A percentile compares a stretch with the other conserved stretches of the same genome.
Conservation (phyloP, 768 basidiomycete genomes). For the Cystofilobasidium bisporidii region DNA sequence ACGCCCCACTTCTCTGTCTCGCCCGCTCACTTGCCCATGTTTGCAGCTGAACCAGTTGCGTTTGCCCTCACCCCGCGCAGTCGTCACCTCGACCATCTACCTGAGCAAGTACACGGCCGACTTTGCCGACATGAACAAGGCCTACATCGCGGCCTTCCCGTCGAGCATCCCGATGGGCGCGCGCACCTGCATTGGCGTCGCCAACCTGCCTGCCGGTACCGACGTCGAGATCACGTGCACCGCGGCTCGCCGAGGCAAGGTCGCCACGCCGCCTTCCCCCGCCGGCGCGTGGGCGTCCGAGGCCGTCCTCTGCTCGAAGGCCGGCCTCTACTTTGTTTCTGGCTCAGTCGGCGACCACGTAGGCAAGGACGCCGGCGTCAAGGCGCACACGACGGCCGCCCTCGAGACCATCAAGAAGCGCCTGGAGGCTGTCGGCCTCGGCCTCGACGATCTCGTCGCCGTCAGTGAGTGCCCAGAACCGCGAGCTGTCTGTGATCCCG, state of each 20-base stretch:
- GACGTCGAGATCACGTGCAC: constrained; percentile 26
- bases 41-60: not conserved
- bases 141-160: constrained; percentile 18
- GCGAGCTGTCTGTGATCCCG: no score
- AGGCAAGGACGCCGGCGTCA: constrained; percentile 5
- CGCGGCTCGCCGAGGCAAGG: not conserved
- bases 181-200: constrained; percentile 23
- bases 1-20: not conserved
- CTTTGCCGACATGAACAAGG: constrained; percentile 17
- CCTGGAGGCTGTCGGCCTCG: not conserved
- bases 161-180: not conserved
- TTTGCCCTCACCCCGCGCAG: not conserved
- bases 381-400: not conserved
- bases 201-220: constrained; percentile 13
- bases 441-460: not conserved
- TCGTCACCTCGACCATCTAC: constrained; percentile 22
- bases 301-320: not conserved
- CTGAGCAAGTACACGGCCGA: constrained; percentile 23
- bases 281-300: not conserved
- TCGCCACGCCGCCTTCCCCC: not conserved
- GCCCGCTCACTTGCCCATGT: no score
- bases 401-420: constrained; percentile 1
- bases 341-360: not conserved
- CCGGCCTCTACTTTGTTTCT: not conserved
- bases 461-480: not conserved